Evolutionary conservation across 129 eudicot genomes (phyloP).

Genomic region (Ambrosia trifida): DNA sequence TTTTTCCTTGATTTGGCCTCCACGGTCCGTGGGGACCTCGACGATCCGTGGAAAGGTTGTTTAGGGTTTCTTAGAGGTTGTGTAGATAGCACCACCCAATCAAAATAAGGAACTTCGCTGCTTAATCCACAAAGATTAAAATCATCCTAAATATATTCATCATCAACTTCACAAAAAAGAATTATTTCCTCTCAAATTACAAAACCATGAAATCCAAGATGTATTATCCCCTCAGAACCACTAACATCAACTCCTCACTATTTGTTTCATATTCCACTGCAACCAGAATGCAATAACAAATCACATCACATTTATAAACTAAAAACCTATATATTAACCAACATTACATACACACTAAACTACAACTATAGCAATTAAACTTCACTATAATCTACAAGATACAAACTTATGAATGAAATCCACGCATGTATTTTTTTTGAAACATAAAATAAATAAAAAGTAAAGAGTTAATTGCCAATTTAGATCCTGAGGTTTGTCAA

Average conservation of each 20-base stretch:
- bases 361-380: background rate
- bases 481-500: no score
- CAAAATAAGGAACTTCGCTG: constrained; percentile 22
- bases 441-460: no score
- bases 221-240: constrained; percentile 44
- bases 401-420: no score
- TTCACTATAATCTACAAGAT: no score
- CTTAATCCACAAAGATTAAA: constrained; percentile 15
- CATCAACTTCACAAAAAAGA: constrained; percentile 12
- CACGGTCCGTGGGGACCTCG: no score
- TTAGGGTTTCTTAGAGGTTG: no score
- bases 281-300: background rate
- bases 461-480: no score
- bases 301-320: background rate
- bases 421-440: no score
- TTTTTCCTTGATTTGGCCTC: no score
- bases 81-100: no score
- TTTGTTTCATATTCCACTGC: constrained; percentile 42
- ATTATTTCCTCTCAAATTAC: constrained; percentile 36
- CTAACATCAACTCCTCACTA: constrained; percentile 41
- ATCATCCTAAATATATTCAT: constrained; percentile 8
- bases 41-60: no score
- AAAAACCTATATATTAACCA: background rate
- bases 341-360: background rate
- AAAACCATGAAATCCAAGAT: constrained; percentile 47